Evolutionary conservation across 306 rosid genomes (phyloP).

Genomic region (Pterocarpus santalinus): DNA sequence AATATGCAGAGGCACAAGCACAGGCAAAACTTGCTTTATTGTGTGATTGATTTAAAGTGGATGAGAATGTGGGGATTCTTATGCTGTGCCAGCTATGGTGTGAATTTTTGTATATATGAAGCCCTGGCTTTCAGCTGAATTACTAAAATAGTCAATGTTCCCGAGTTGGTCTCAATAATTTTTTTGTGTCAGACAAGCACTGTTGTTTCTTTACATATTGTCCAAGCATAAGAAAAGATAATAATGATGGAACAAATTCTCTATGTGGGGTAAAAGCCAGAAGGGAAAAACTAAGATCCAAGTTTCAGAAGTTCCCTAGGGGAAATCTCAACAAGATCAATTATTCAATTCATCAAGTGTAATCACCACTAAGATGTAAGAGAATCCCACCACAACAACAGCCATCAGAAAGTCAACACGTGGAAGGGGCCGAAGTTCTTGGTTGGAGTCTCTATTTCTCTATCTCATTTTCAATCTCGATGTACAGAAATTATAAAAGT

Average conservation of each 20-base stretch:
- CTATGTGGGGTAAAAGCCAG: constrained; percentile 2
- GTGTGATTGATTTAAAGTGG: constrained; percentile 20
- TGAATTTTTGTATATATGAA: background rate
- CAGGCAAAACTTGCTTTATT: constrained; percentile 32
- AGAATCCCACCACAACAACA: constrained; percentile 27
- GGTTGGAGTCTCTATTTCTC: constrained; percentile 6
- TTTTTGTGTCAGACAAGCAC: constrained; percentile 9
- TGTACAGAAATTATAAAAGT: no score
- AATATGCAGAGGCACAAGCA: background rate
- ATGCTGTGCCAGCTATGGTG: constrained; percentile 47
- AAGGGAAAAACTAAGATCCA: constrained; percentile 41
- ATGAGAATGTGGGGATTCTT: constrained; percentile 51
- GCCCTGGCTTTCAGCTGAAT: constrained; percentile 45
- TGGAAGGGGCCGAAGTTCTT: constrained; percentile 20
- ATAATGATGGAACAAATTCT: constrained; percentile 4
- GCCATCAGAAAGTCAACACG: constrained; percentile 38
- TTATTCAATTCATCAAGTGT: background rate
- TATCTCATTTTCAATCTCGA: background rate
- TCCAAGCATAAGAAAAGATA: background rate
- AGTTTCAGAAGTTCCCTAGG: constrained; percentile 36
- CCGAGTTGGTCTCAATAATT: constrained; percentile 35
- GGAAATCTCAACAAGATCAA: background rate
- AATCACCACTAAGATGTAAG: background rate
- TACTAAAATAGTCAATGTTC: constrained; percentile 49
- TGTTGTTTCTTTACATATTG: background rate